These are phyloP conservation scores for Penstemon newberryi DNA, from an alignment of 257 asterid genomes.

Conservation along the genomic window DNA sequence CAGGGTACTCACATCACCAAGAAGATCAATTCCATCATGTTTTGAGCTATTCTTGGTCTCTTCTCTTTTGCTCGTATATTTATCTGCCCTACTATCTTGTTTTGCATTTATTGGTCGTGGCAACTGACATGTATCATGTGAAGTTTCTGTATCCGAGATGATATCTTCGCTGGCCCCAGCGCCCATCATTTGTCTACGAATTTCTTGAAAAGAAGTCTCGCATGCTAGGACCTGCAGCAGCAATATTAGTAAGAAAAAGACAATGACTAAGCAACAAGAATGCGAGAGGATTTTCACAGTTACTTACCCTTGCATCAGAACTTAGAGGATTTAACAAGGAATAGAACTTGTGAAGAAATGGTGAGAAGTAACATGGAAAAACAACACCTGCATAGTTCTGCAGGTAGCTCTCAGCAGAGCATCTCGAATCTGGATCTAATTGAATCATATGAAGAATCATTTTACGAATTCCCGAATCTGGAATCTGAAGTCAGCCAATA, in stretches of 20 bases:
- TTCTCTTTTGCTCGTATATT: slow-evolving; percentile 38
- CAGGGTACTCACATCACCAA: slow-evolving; percentile 64
- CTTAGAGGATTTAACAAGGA: slow-evolving; percentile 83
- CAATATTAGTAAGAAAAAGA: slow-evolving; percentile 19
- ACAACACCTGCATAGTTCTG: slow-evolving; percentile 77
- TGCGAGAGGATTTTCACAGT: slow-evolving; percentile 17
- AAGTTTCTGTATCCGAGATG: slow-evolving; percentile 33
- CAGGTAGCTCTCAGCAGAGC: slow-evolving; percentile 91
- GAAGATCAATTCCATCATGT: slow-evolving; percentile 73
- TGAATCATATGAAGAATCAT: slow-evolving; percentile 99
- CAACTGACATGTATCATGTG: slow-evolving; percentile 34
- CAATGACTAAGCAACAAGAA: slow-evolving; percentile 19
- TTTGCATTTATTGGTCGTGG: slow-evolving; percentile 38
- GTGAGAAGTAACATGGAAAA: slow-evolving; percentile 93
- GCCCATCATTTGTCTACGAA: slow-evolving; percentile 85
- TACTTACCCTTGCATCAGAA: slow-evolving; percentile 92
- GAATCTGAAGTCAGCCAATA: slow-evolving; percentile 63
- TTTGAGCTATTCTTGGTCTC: slow-evolving; percentile 49
- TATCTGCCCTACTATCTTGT: slow-evolving; percentile 34
- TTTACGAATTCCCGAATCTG: slow-evolving; percentile 94
- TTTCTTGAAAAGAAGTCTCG: slow-evolving; percentile 87
- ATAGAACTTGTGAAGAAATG: slow-evolving; percentile 92
- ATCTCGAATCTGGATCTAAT: slow-evolving; percentile 82
- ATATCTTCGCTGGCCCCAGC: slow-evolving; percentile 42
- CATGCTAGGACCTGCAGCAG: slow-evolving; percentile 84